These are phyloP conservation scores for Cryptococcus sp. DNA, from an alignment of 1,284 basidiomycete genomes.

Conservation along the genomic window DNA sequence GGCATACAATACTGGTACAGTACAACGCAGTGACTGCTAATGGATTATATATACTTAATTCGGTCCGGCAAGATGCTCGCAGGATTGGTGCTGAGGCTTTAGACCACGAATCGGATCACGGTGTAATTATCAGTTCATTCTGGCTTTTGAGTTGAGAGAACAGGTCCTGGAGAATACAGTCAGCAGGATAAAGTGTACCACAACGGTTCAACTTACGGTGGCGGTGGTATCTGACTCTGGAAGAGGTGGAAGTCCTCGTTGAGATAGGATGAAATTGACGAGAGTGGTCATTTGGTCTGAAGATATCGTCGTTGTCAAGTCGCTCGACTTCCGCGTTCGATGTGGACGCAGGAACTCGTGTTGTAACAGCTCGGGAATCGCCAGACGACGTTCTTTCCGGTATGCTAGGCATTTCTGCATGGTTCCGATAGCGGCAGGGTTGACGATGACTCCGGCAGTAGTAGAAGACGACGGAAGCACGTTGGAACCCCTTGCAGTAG, in stretches of 20 bases:
- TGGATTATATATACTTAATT: too few relatives aligned
- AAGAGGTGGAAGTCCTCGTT: conserved; percentile 21
- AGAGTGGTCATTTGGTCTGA: conserved; percentile 37
- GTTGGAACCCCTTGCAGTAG: conserved; percentile 30
- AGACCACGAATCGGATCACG: too few relatives aligned
- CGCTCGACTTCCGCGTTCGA: conserved; percentile 6
- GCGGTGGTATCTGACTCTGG: conserved; percentile 21
- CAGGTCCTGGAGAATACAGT: too few relatives aligned
- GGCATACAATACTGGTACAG: too few relatives aligned
- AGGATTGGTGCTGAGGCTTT: too few relatives aligned
- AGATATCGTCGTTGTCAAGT: conserved; percentile 35
- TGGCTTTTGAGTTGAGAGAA: not conserved
- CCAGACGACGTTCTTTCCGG: conserved; percentile 49
- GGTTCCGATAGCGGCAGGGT: conserved; percentile 48
- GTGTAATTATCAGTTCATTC: not conserved
- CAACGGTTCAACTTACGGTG: conserved; percentile 14
- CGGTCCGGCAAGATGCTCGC: too few relatives aligned
- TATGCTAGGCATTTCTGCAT: conserved; percentile 52
- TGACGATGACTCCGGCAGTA: conserved; percentile 42
- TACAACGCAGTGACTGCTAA: too few relatives aligned
- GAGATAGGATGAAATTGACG: conserved; percentile 32
- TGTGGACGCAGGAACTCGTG: conserved; percentile 47
- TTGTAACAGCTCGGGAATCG: conserved; percentile 50
- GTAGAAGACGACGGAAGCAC: conserved; percentile 4
- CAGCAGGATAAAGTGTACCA: too few relatives aligned